Evolutionary conservation across 108 stramenopile genomes (phyloP).

Genomic region (Stephanodiscus minutulus): DNA sequence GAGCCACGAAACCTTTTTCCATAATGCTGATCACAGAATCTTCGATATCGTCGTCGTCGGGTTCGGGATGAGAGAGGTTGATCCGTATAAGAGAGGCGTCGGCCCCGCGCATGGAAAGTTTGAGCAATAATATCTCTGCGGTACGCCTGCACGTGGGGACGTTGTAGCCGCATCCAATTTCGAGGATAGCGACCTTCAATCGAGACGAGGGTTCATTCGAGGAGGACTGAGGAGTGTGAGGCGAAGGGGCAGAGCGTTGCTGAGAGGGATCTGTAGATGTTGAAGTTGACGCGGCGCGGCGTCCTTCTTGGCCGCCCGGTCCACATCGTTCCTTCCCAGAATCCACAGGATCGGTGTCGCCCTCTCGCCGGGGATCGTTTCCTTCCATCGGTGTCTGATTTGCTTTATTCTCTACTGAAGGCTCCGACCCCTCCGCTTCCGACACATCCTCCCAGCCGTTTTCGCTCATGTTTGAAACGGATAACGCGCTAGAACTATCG

Average conservation of each 20-base stretch:
- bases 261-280: neutral
- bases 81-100: slow-evolving; percentile 38
- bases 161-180: slow-evolving; percentile 60
- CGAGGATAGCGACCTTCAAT: slow-evolving; percentile 48
- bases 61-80: slow-evolving; percentile 42
- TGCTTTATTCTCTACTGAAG: too few species aligned
- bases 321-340: too few species aligned
- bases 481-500: too few species aligned
- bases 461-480: too few species aligned
- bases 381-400: too few species aligned
- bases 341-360: too few species aligned
- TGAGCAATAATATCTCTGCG: slow-evolving; percentile 14
- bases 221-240: too few species aligned
- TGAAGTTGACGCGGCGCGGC: neutral
- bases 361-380: too few species aligned
- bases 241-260: neutral
- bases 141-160: slow-evolving; percentile 53
- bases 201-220: slow-evolving; percentile 4
- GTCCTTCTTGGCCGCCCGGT: too few species aligned
- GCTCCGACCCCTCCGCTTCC: too few species aligned
- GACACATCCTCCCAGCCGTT: too few species aligned
- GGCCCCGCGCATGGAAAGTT: slow-evolving; percentile 16
- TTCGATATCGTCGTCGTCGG: slow-evolving; percentile 29
- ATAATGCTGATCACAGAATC: slow-evolving; percentile 36
- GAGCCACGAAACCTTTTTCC: slow-evolving; percentile 37